Conservation (phyloP, 192 early-diverging fungal species). For the Coemansia sp. region DNA sequence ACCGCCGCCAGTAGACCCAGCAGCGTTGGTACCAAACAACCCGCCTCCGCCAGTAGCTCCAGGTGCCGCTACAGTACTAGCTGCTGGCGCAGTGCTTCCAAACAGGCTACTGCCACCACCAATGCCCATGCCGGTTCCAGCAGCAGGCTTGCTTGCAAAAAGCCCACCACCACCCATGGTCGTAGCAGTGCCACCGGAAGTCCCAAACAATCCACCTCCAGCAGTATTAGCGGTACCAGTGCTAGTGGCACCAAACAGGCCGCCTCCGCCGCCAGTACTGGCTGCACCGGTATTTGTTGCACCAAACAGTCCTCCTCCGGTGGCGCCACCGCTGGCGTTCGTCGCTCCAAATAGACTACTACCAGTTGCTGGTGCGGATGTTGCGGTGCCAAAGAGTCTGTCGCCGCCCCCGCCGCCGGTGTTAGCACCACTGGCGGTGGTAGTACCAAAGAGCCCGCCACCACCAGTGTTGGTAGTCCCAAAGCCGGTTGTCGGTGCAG, state of each 20-base stretch:
- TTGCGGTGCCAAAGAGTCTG: slow-evolving; percentile 23
- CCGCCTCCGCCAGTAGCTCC: slow-evolving; percentile 13
- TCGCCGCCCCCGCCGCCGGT: slow-evolving; percentile 21
- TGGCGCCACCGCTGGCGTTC: slow-evolving; percentile 18
- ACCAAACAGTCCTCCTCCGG: slow-evolving; percentile 50
- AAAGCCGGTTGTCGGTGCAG: slow-evolving; percentile 7
- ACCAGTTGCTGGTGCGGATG: not conserved
- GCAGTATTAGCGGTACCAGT: slow-evolving; percentile 15
- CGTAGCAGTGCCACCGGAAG: not conserved
- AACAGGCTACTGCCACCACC: slow-evolving; percentile 20
- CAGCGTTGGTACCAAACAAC: slow-evolving; percentile 19
- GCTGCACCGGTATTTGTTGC: slow-evolving; percentile 21
- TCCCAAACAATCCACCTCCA: slow-evolving; percentile 14
- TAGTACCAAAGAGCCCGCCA: slow-evolving; percentile 47
- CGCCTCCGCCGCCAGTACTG: slow-evolving; percentile 33
- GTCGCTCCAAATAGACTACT: slow-evolving; percentile 54
- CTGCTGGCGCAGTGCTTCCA: slow-evolving; percentile 13
- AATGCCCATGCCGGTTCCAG: not conserved
- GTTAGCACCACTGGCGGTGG: not conserved
- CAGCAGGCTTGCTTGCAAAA: slow-evolving; percentile 2
- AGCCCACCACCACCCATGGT: slow-evolving; percentile 1
- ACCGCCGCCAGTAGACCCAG: slow-evolving; percentile 1
- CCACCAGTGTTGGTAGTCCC: slow-evolving; percentile 13
- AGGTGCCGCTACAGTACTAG: slow-evolving; percentile 18
- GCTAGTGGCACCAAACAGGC: slow-evolving; percentile 16